phyloP scores from a whole-genome alignment of 257 asterid genomes.

The Solanum sitiens region DNA sequence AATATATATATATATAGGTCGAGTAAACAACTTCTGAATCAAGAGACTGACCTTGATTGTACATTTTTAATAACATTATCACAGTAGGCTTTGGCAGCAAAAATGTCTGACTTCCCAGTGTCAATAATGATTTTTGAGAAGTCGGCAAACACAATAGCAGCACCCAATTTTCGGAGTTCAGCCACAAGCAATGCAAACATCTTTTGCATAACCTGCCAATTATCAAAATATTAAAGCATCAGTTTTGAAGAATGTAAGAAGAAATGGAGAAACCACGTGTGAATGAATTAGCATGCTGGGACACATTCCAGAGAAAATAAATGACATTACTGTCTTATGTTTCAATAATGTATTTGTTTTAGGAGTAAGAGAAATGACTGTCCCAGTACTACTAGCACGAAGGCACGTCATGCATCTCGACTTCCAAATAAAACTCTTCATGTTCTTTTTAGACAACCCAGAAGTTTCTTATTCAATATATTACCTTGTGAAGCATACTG shows the following conservation, averaged over 20 bases:
- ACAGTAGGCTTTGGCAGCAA: constrained; percentile 93
- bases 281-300: background rate
- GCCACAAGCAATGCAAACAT: constrained; percentile 91
- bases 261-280: background rate
- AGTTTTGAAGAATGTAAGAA: background rate
- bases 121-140: constrained; percentile 75
- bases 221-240: background rate
- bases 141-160: constrained; percentile 69
- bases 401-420: background rate
- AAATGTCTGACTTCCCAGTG: constrained; percentile 79
- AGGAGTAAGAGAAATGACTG: background rate
- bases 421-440: background rate
- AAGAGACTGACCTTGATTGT: constrained; percentile 54
- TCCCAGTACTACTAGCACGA: background rate
- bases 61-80: constrained; percentile 76
- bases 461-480: background rate
- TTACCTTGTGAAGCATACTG: constrained; percentile 95
- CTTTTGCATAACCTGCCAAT: constrained; percentile 81
- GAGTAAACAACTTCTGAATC: background rate
- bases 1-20: background rate
- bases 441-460: background rate
- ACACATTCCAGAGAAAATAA: background rate
- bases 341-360: background rate
- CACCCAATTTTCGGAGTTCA: constrained; percentile 91
- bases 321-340: background rate